phyloP scores from a whole-genome alignment of 1,284 basidiomycete genomes.

The Bjerkandera adusta region DNA sequence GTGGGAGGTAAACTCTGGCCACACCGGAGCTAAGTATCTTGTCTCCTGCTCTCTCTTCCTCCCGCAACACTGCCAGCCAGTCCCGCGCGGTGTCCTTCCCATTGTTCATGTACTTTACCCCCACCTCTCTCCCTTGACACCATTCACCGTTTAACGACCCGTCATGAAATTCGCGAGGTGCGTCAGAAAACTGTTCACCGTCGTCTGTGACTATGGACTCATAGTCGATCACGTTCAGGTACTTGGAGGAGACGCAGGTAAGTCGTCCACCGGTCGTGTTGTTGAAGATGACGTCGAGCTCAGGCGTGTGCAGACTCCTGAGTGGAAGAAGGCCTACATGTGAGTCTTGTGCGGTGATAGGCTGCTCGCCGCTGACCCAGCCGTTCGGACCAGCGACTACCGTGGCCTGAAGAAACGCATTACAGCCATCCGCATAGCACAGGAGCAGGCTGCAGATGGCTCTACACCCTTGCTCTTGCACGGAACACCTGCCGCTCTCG shows the following conservation, averaged over 20 bases:
- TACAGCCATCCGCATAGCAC: constrained; percentile 48
- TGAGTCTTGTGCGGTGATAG: constrained; percentile 32
- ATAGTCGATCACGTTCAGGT: constrained; percentile 35
- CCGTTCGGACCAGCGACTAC: constrained; percentile 64
- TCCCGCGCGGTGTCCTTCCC: too few relatives aligned
- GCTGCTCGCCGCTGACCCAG: constrained; percentile 1
- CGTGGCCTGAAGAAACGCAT: constrained; percentile 70
- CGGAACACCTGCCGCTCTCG: constrained; percentile 9
- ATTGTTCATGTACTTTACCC: neutral
- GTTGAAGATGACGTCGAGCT: neutral
- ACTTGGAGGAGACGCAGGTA: constrained; percentile 71
- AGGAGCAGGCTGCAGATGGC: constrained; percentile 28
- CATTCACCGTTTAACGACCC: neutral
- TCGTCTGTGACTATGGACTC: neutral
- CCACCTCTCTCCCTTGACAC: neutral
- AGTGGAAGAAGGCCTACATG: constrained; percentile 86
- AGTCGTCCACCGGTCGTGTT: constrained; percentile 15
- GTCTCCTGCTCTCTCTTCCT: too few relatives aligned
- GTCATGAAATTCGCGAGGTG: constrained; percentile 59
- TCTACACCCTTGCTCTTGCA: constrained; percentile 12
- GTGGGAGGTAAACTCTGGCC: too few relatives aligned
- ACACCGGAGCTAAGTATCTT: too few relatives aligned
- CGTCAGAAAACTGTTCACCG: constrained; percentile 14
- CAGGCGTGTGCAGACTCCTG: constrained; percentile 53
- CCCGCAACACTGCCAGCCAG: too few relatives aligned